These are phyloP conservation scores for Vinca major DNA, from an alignment of 305 asterid species.

Conservation along the genomic window DNA sequence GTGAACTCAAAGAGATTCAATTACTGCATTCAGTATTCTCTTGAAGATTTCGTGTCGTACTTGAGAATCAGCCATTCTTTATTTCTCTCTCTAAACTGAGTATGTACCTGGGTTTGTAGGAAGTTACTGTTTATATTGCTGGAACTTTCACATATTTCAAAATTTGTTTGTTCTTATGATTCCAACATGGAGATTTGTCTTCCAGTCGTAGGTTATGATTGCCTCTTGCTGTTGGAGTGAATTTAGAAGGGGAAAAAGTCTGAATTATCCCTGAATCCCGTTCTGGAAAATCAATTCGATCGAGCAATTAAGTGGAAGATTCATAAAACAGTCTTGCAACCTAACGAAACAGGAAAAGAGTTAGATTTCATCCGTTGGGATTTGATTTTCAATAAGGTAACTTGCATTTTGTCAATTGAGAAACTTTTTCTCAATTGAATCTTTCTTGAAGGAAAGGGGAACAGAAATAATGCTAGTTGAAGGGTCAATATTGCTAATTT, in stretches of 20 bases:
- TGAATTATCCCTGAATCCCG: not conserved
- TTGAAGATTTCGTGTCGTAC: constrained; percentile 23
- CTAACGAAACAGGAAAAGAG: not conserved
- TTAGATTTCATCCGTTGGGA: too few relatives aligned
- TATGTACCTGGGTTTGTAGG: too few relatives aligned
- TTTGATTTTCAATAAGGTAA: not conserved
- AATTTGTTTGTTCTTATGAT: constrained; percentile 29
- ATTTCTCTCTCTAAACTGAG: not conserved
- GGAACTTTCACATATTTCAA: constrained; percentile 5
- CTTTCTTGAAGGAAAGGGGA: constrained; percentile 14
- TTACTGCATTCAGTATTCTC: too few relatives aligned
- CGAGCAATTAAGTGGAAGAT: not conserved
- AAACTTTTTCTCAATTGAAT: constrained; percentile 2
- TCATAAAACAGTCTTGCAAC: not conserved
- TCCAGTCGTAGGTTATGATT: constrained; percentile 15
- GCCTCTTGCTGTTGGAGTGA: constrained; percentile 1
- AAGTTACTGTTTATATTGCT: not conserved
- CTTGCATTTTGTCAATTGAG: too few relatives aligned
- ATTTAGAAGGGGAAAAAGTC: not conserved
- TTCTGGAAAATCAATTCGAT: not conserved
- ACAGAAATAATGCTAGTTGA: not conserved
- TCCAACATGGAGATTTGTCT: constrained; percentile 29
- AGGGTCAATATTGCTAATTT: constrained; percentile 7
- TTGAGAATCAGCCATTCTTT: constrained; percentile 1
- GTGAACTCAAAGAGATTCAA: constrained; percentile 44